phyloP scores from a whole-genome alignment of 441 rosid genomes.

The Oxalis stricta region DNA sequence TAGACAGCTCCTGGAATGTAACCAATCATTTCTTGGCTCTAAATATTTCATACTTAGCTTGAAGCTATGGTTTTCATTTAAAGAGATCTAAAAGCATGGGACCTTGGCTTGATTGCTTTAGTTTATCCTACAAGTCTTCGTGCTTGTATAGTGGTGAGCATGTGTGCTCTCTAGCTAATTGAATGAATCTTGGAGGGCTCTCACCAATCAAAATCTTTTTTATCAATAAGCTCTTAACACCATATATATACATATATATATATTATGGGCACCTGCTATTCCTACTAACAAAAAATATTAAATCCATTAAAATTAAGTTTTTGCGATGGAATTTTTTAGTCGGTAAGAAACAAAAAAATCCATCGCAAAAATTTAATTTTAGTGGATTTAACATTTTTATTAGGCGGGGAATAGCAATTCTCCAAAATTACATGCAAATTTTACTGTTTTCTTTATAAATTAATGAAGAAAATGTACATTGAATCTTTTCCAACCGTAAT shows the following conservation, averaged over 20 bases:
- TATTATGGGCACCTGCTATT: too few relatives aligned
- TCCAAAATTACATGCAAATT: too few relatives aligned
- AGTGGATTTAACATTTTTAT: too few relatives aligned
- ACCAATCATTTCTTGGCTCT: not conserved
- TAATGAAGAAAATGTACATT: too few relatives aligned
- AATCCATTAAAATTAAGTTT: too few relatives aligned
- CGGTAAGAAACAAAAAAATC: too few relatives aligned
- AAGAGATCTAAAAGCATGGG: constrained; percentile 28
- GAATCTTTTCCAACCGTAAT: too few relatives aligned
- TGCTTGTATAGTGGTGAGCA: constrained; percentile 22
- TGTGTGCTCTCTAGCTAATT: constrained; percentile 15
- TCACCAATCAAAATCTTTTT: constrained; percentile 19
- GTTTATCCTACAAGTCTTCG: constrained; percentile 15
- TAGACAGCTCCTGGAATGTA: constrained; percentile 22
- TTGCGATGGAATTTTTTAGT: too few relatives aligned
- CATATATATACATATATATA: too few relatives aligned
- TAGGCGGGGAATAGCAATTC: too few relatives aligned
- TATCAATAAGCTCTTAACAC: constrained; percentile 7
- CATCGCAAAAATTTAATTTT: too few relatives aligned
- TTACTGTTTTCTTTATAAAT: too few relatives aligned
- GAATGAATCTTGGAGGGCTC: constrained; percentile 8
- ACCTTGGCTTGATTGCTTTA: constrained; percentile 15
- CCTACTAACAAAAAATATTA: not conserved
- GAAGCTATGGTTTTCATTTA: constrained; percentile 36
- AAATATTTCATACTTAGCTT: constrained; percentile 13